These are phyloP conservation scores for Phytophthora sp. DNA, from an alignment of 352 stramenopile species.

Conservation along the genomic window DNA sequence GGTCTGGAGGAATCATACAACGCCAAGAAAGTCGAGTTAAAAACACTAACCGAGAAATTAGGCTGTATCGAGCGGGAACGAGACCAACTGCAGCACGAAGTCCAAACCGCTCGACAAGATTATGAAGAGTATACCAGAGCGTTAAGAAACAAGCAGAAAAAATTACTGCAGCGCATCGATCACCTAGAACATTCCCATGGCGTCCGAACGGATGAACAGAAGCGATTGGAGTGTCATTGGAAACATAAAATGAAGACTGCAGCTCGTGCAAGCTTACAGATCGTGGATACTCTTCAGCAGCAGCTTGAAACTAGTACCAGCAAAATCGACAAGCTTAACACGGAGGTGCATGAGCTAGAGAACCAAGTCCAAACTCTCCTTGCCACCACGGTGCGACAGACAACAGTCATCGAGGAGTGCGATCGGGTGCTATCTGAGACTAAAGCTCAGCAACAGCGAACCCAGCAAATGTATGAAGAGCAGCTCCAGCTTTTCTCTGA, in stretches of 20 bases:
- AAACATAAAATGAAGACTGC: constrained; percentile 32
- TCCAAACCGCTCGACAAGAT: constrained; percentile 40
- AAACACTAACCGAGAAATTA: constrained; percentile 20
- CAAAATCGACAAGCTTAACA: constrained; percentile 35
- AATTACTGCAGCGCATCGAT: constrained; percentile 35
- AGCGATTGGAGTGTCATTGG: constrained; percentile 40
- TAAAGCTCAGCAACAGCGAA: constrained; percentile 41
- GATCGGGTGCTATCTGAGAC: constrained; percentile 59
- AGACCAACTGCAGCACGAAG: constrained; percentile 36
- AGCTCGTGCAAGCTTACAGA: constrained; percentile 37
- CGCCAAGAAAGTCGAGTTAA: constrained; percentile 35
- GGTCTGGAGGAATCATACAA: constrained; percentile 45
- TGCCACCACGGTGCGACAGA: constrained; percentile 68
- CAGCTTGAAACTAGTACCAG: constrained; percentile 36
- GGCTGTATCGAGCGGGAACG: constrained; percentile 38
- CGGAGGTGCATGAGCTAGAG: constrained; percentile 39
- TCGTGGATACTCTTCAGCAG: constrained; percentile 19
- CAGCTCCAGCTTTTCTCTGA: constrained; percentile 42
- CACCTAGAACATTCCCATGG: constrained; percentile 44
- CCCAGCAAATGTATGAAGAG: constrained; percentile 48
- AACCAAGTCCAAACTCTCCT: constrained; percentile 58
- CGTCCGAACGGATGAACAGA: constrained; percentile 26
- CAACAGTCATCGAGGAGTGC: constrained; percentile 77
- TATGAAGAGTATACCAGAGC: constrained; percentile 32
- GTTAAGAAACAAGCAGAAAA: constrained; percentile 29